Evolutionary conservation across 805 yeast species (phyloP).

Genomic region (Starmerella etchellsii): DNA sequence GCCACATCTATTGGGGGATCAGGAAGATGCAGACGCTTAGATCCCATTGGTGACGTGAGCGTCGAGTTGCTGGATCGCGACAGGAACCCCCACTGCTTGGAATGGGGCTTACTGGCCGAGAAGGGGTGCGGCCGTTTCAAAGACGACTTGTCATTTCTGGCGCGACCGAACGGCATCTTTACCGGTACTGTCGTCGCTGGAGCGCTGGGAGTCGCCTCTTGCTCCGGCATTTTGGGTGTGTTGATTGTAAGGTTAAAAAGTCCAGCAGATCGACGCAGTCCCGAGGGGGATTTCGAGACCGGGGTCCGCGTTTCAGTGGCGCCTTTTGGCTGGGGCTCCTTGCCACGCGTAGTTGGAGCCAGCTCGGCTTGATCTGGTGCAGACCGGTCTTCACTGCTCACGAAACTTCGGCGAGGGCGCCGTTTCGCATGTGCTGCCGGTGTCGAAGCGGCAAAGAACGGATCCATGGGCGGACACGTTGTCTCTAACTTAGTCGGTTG

Average conservation of each 20-base stretch:
- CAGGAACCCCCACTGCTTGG: conserved; percentile 9
- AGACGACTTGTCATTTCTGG: conserved; percentile 3
- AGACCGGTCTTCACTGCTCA: too few species aligned
- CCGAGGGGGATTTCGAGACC: conserved; percentile 38
- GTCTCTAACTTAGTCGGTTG: too few species aligned
- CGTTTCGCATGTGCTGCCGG: neutral
- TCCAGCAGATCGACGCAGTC: conserved; percentile 31
- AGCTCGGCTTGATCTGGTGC: neutral
- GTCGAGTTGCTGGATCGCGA: conserved; percentile 6
- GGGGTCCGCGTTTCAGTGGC: conserved; percentile 22
- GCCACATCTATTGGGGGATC: neutral
- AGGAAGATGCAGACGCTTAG: conserved; percentile 9
- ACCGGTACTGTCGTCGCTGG: neutral
- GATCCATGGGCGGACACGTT: too few species aligned
- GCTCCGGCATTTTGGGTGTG: conserved; percentile 1
- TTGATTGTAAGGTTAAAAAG: conserved; percentile 32
- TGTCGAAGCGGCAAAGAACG: neutral
- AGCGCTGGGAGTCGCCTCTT: conserved; percentile 1
- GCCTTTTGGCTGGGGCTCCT: neutral
- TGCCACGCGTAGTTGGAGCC: neutral
- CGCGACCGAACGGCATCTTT: neutral
- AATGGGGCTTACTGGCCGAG: conserved; percentile 11
- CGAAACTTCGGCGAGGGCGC: neutral
- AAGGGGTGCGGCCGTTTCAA: conserved; percentile 23
- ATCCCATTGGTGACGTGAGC: conserved; percentile 5